Evolutionary conservation across 2,329 filamentous ascomycete genomes (phyloP).

Genomic region (Pseudogymnoascus pannorum): DNA sequence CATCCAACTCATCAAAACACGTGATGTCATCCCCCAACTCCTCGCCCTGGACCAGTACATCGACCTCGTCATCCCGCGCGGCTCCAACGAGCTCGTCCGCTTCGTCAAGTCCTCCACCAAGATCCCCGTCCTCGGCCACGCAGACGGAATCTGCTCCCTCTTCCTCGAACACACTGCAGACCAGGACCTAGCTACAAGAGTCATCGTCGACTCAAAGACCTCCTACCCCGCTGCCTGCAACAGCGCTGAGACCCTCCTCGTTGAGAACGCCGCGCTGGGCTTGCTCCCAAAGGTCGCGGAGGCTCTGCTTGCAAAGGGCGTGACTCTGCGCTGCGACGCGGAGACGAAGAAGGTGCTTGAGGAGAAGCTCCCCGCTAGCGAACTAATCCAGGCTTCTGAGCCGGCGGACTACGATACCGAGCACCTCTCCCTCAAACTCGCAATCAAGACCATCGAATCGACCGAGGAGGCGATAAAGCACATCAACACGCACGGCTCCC

Average conservation of each 20-base stretch:
- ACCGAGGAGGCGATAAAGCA: constrained; percentile 71
- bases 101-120: constrained; percentile 86
- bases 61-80: constrained; percentile 85
- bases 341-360: constrained; percentile 57
- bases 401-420: constrained; percentile 78
- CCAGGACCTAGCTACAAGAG: constrained; percentile 59
- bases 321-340: constrained; percentile 73
- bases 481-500: constrained; percentile 86
- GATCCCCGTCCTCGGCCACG: constrained; percentile 93
- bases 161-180: constrained; percentile 80
- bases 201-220: constrained; percentile 86
- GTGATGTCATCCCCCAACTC: constrained; percentile 84
- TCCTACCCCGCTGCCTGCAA: constrained; percentile 96
- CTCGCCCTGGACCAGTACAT: constrained; percentile 79
- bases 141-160: constrained; percentile 83
- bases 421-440: constrained; percentile 76
- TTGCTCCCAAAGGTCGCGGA: constrained; percentile 65
- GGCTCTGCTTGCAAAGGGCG: constrained; percentile 68
- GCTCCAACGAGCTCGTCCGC: constrained; percentile 33
- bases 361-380: constrained; percentile 35
- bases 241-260: constrained; percentile 81
- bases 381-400: constrained; percentile 55
- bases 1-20: constrained; percentile 87
- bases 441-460: constrained; percentile 68
- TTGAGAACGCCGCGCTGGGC: constrained; percentile 63